Base-by-base conservation (phyloP, 169 alveolate genomes). In the Plasmodium billcollinsi region DNA sequence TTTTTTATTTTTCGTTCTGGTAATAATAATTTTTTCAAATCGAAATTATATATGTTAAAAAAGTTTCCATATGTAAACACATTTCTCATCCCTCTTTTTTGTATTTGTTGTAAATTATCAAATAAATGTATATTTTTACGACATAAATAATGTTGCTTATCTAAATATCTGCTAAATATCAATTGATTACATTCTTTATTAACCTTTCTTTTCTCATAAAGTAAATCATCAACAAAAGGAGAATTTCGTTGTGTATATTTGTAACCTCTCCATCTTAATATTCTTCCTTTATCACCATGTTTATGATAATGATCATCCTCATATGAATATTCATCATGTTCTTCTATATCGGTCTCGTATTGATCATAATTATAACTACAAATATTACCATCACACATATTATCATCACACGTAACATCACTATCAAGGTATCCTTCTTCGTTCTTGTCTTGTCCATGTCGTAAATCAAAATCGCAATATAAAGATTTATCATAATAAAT, bases 1-100 rank as follows among this genome's bases (percentile, higher is more conserved):
- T 71, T 14, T 50, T 26, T 43, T 50, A 18, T 12, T 52, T 59
- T n/a, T 50, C 45, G 50, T 26, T 61, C 73, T 18, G 11, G 39
- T 45, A 14, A 21, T 33, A 78, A 29, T 33, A 78, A 14, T 59
- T 78, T 26, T 18, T 39, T 66, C 8, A 78, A 3, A n/a, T 66
- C 71, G 50, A 65, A 78, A 29, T 78, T 73, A 15, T 78, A 78
- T 8, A 78, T 21, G 67, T 70, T 78, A 24, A 78, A 78, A 29
- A 78, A 29, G 69, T 26, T 52, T 18, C 20, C 67, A 2, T 21
- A 59, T n/a, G 89, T 15, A 15, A 29, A 78, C 6, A 78, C 14
- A 58, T 65, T 78, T 52, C 39, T 65, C 75, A 78, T 58, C 2
- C 89, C 89, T 45, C 47, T 45, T 52, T 78, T 65, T 52, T 78